These are phyloP conservation scores for Chaetomium cochliodes DNA, from an alignment of 495 filamentous ascomycete species.

Conservation along the genomic window DNA sequence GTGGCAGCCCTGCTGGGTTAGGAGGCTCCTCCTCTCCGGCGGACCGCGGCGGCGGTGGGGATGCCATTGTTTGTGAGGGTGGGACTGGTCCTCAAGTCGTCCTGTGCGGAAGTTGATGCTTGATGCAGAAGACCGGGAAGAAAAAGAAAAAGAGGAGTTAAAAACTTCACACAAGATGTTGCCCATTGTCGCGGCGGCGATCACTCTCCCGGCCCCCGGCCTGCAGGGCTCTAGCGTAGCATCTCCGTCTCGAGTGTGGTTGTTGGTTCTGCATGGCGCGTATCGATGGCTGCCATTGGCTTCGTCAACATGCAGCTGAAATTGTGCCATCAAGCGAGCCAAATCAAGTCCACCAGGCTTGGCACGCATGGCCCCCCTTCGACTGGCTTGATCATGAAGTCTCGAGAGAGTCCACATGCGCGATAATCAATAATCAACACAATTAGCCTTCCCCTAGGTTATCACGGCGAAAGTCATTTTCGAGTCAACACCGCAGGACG, in stretches of 20 bases:
- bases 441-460: no score
- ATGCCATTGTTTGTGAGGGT: background rate
- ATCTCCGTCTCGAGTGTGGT: background rate
- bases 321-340: background rate
- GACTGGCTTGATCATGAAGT: no score
- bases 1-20: background rate
- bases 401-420: no score
- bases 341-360: no score
- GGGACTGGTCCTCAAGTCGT: background rate
- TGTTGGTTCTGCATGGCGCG: constrained; percentile 2
- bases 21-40: background rate
- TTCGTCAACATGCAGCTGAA: constrained; percentile 1
- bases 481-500: no score
- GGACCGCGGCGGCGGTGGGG: background rate
- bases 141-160: background rate
- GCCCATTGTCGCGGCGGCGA: no score
- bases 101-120: background rate
- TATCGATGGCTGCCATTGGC: background rate
- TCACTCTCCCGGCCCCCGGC: no score
- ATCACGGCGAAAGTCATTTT: no score
- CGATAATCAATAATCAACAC: no score
- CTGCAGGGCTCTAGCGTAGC: background rate
- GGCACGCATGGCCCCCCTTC: no score
- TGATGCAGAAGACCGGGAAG: background rate
- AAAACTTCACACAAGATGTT: no score